Evolutionary conservation across 2,329 filamentous ascomycete genomes (phyloP), one percentile per base, ranked within the genome.

Genomic region (Phyllosticta capitalensis): DNA sequence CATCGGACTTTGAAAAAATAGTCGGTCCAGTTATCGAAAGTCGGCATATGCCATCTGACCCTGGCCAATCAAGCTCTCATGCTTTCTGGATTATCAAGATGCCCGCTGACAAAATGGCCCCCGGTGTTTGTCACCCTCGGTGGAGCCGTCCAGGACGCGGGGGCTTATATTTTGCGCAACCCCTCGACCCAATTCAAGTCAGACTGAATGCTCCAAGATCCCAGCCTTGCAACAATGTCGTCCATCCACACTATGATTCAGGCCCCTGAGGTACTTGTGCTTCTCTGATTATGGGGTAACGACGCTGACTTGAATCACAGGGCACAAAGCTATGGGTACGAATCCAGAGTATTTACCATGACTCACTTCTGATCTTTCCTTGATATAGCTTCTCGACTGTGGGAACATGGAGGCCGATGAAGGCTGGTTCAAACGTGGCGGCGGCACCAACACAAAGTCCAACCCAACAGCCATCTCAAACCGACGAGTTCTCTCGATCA

Each of bases 271-370:
- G 65, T 65, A 61, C 19, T n/a, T 26, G 21, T 7, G 28, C 45
- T 21, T 14, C 26, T 10, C 22, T 10, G 21, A 33, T 22, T 22
- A 28, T 24, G 19, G 17, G 1, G 1, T 4, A 14, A 22, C n/a
- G 19, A n/a, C n/a, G n/a, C 38, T 59, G n/a, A 59, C 28, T n/a
- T 9, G 19, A 22, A 48, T 17, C n/a, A 38, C 48, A 72, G 69
- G 71, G 69, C 51, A 73, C 70, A 2, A 73, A 72, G 59, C 56
- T 73, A 64, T 73, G 69, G 69, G 69, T 70, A 63, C 51, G 55
- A 21, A n/a, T 17, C 22, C 9, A 45, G 33, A 56, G 10, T 14
- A 12, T 12, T 28, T 51, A 38, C n/a, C 48, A 24, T 1, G 9
- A 3, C 45, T 17, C 19, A 12, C 24, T 10, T 5, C n/a, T 60